Evolutionary conservation across 225 moss, liverwort and hornwort genomes (phyloP).

Genomic region (Neckera pumila): DNA sequence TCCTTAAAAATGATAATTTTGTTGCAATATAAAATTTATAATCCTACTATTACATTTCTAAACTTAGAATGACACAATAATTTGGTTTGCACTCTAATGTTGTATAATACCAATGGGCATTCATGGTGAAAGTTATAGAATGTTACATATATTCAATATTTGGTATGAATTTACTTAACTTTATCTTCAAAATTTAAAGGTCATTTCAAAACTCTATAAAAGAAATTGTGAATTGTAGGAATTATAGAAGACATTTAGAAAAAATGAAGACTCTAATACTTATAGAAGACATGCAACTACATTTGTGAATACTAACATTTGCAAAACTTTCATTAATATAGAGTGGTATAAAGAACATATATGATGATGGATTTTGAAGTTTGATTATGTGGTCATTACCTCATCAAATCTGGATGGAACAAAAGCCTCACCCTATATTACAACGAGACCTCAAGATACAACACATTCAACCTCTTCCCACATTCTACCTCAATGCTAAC

Average conservation of each 20-base stretch:
- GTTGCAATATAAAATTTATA: no score
- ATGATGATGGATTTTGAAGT: neutral
- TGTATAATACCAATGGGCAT: no score
- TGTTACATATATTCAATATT: neutral
- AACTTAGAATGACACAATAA: no score
- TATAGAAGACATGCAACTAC: neutral
- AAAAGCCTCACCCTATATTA: neutral
- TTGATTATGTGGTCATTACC: neutral
- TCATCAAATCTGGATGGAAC: neutral
- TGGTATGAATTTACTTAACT: neutral
- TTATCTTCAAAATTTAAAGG: neutral
- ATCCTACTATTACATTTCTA: no score
- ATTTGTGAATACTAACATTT: neutral
- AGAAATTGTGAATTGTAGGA: neutral
- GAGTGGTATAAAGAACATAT: no score
- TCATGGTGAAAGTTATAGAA: no score
- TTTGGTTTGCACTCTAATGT: no score
- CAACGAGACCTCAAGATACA: accelerated
- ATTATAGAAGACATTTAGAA: neutral
- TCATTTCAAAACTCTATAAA: neutral
- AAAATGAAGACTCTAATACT: neutral
- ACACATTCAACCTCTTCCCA: no score
- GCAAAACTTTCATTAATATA: neutral
- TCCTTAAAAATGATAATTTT: no score
- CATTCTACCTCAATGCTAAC: no score